A percentile compares a stretch with the other conserved stretches of the same genome.
phyloP scores from a whole-genome alignment of 106 monocot genomes.

The Amphibolis antarctica region DNA sequence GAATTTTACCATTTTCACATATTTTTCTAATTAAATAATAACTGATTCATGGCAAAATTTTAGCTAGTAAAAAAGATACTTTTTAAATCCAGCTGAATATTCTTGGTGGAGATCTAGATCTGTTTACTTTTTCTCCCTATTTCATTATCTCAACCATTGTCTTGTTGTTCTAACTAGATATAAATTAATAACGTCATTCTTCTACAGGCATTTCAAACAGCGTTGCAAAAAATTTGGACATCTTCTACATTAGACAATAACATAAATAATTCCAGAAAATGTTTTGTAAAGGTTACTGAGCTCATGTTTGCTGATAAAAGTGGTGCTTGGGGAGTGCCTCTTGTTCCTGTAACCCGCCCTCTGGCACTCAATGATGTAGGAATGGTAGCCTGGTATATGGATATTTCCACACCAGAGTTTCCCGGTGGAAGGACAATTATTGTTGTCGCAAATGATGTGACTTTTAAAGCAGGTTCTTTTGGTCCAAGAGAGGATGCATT shows the following conservation, averaged over 20 bases:
- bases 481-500: conserved; percentile 95
- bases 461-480: conserved; percentile 86
- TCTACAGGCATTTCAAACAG: conserved; percentile 82
- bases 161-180: not conserved
- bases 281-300: conserved; percentile 47
- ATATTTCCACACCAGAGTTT: conserved; percentile 83
- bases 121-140: too few relatives aligned
- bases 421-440: conserved; percentile 69
- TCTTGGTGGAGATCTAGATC: too few relatives aligned
- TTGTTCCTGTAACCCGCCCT: conserved; percentile 41
- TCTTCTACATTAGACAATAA: conserved; percentile 14
- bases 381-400: conserved; percentile 87
- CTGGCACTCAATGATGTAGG: conserved; percentile 77
- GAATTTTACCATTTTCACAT: not conserved
- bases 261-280: conserved; percentile 10
- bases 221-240: conserved; percentile 47
- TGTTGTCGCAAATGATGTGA: conserved; percentile 86
- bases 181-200: not conserved
- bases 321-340: conserved; percentile 57
- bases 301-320: conserved; percentile 60
- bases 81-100: too few relatives aligned
- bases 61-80: too few relatives aligned
- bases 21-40: not conserved
- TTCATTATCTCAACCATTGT: too few relatives aligned
- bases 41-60: too few relatives aligned